Evolutionary conservation across 176 grass and related monocot species (phyloP).

Genomic region (Aegilops umbellulata): DNA sequence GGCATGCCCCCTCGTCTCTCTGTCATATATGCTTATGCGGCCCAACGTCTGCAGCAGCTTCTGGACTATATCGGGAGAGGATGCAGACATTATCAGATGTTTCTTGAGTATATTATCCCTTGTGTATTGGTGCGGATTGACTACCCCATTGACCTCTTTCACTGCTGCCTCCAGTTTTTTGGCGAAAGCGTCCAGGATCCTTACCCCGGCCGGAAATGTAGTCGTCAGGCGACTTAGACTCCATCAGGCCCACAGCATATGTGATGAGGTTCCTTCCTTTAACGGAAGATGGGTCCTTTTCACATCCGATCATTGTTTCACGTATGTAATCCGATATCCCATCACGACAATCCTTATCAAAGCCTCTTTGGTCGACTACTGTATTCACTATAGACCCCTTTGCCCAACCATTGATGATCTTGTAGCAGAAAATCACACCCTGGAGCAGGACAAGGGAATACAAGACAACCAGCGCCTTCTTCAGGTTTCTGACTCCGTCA

Average conservation of each 20-base stretch:
- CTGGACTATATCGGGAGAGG: too few species aligned
- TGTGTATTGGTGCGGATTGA: too few species aligned
- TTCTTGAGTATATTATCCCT: neutral
- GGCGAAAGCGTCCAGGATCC: neutral
- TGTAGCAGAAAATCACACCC: neutral
- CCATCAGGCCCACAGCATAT: neutral
- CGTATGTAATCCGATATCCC: neutral
- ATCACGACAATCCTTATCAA: neutral
- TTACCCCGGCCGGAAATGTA: neutral
- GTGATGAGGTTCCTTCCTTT: neutral
- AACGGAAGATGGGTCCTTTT: neutral
- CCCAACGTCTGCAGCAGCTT: too few species aligned
- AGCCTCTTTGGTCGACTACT: neutral
- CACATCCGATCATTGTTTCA: neutral
- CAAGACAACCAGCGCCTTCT: neutral
- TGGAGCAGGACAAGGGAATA: neutral
- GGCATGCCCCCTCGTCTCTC: too few species aligned
- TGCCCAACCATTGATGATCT: neutral
- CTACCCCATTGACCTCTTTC: too few species aligned
- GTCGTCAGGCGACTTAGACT: neutral
- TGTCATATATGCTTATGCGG: too few species aligned
- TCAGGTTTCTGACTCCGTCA: neutral
- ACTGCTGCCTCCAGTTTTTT: too few species aligned
- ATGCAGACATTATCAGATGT: too few species aligned
- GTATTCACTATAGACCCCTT: neutral